A percentile compares a stretch with the other conserved stretches of the same genome.
phyloP scores from a whole-genome alignment of 495 filamentous ascomycete genomes.

The Trichocladium uniseriatum region DNA sequence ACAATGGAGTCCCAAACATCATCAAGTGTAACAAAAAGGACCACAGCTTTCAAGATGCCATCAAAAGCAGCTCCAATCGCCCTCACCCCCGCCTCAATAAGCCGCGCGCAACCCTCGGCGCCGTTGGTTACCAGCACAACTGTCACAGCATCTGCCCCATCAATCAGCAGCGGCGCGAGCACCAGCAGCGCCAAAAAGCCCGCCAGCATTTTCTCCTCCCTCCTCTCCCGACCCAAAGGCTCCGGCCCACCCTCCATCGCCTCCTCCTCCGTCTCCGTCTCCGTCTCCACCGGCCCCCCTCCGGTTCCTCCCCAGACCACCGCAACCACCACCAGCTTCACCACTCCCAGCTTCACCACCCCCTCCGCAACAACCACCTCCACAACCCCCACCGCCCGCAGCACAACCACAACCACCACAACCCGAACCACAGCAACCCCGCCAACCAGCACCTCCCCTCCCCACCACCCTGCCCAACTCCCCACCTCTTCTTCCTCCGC shows the following conservation, averaged over 20 bases:
- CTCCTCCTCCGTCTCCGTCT: conserved; percentile 1
- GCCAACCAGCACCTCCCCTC: no score
- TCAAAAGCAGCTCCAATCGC: neutral
- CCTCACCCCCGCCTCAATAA: neutral
- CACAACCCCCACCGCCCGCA: neutral
- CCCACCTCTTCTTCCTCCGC: neutral
- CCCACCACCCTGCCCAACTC: neutral
- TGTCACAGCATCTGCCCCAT: neutral
- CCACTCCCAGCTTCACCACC: neutral
- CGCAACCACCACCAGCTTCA: neutral
- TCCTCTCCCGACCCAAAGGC: neutral
- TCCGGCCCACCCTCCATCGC: neutral
- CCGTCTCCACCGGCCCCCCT: neutral
- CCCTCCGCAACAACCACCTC: neutral
- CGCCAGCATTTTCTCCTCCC: conserved; percentile 2
- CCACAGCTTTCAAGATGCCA: neutral
- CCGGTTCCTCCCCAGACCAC: neutral
- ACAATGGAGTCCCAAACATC: no score
- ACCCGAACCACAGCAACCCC: no score
- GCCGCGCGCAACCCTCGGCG: conserved; percentile 2
- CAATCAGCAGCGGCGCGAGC: neutral
- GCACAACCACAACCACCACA: neutral
- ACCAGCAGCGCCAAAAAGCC: neutral
- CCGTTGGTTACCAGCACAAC: conserved; percentile 7
- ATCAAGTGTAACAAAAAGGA: no score